A percentile compares a stretch with the other conserved stretches of the same genome.
phyloP scores from a whole-genome alignment of 2,329 filamentous ascomycete species.

The Aspergillus proliferans region DNA sequence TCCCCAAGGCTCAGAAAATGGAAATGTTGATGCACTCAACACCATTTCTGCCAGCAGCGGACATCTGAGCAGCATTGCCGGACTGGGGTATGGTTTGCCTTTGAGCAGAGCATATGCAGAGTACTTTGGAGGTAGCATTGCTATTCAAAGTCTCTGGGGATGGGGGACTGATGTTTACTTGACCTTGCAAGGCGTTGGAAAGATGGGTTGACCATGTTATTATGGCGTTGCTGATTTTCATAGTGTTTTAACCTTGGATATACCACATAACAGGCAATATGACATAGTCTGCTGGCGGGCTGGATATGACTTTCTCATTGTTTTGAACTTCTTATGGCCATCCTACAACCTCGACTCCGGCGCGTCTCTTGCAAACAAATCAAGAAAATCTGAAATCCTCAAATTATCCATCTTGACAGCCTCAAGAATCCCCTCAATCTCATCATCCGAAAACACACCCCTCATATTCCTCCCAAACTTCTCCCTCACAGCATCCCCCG shows the following conservation, averaged over 20 bases:
- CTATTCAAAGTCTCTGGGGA: constrained; percentile 89
- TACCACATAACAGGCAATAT: not conserved
- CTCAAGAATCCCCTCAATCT: constrained; percentile 8
- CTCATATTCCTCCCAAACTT: constrained; percentile 16
- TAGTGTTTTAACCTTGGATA: not conserved
- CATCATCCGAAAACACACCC: constrained; percentile 11
- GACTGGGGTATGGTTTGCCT: constrained; percentile 86
- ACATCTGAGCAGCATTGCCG: constrained; percentile 78
- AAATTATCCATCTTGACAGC: constrained; percentile 8
- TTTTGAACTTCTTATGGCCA: not conserved
- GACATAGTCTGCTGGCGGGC: not conserved
- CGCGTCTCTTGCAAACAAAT: constrained; percentile 10
- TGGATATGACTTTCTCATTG: too few species aligned
- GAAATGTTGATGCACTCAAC: constrained; percentile 62
- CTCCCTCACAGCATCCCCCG: constrained; percentile 5
- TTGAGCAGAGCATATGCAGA: constrained; percentile 90
- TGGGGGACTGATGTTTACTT: constrained; percentile 74
- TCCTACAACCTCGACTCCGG: constrained; percentile 6
- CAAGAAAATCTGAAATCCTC: constrained; percentile 10
- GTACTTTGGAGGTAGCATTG: constrained; percentile 94
- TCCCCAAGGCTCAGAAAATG: constrained; percentile 43
- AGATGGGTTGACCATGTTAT: constrained; percentile 28
- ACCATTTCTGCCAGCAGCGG: constrained; percentile 66
- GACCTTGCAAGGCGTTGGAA: constrained; percentile 55
- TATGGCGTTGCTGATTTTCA: not conserved